phyloP scores from a whole-genome alignment of 2,329 filamentous ascomycete species.

The Xylaria sp. region DNA sequence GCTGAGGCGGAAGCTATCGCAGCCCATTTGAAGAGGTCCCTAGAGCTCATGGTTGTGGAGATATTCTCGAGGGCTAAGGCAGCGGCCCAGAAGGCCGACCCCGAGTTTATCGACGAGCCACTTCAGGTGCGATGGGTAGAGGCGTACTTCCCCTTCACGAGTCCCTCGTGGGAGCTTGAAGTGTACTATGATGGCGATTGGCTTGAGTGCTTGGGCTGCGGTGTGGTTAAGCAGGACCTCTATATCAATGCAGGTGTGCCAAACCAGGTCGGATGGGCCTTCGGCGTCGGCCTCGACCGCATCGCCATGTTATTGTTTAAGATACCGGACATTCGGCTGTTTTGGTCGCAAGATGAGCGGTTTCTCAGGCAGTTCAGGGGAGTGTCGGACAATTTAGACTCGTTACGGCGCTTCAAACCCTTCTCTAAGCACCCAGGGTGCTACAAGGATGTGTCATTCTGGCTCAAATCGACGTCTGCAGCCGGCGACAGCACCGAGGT shows the following conservation, averaged over 20 bases:
- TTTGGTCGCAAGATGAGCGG: slow-evolving; percentile 88
- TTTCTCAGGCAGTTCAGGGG: slow-evolving; percentile 88
- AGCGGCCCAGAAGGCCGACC: slow-evolving; percentile 66
- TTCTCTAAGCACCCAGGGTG: slow-evolving; percentile 94
- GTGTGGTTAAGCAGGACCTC: slow-evolving; percentile 85
- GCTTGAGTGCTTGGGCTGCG: slow-evolving; percentile 95
- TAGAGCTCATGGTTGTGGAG: slow-evolving; percentile 90
- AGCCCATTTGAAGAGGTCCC: slow-evolving; percentile 85
- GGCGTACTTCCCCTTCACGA: slow-evolving; percentile 97
- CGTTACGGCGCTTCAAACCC: slow-evolving; percentile 74
- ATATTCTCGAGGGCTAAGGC: slow-evolving; percentile 83
- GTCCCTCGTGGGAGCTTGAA: slow-evolving; percentile 94
- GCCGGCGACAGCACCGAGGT: slow-evolving; percentile 58
- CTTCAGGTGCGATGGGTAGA: slow-evolving; percentile 93
- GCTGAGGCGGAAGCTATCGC: slow-evolving; percentile 86
- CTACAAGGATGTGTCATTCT: slow-evolving; percentile 94
- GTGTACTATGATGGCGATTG: slow-evolving; percentile 94
- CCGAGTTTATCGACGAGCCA: slow-evolving; percentile 70
- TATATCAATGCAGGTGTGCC: slow-evolving; percentile 80
- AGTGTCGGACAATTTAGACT: slow-evolving; percentile 61
- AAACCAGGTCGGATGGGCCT: slow-evolving; percentile 88
- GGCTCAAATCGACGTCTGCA: slow-evolving; percentile 68
- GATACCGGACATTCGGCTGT: slow-evolving; percentile 94
- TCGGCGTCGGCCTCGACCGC: slow-evolving; percentile 91
- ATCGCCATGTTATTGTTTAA: slow-evolving; percentile 98